Evolutionary conservation across 208 protist genomes (phyloP).

Genomic region (Leishmania arabica): DNA sequence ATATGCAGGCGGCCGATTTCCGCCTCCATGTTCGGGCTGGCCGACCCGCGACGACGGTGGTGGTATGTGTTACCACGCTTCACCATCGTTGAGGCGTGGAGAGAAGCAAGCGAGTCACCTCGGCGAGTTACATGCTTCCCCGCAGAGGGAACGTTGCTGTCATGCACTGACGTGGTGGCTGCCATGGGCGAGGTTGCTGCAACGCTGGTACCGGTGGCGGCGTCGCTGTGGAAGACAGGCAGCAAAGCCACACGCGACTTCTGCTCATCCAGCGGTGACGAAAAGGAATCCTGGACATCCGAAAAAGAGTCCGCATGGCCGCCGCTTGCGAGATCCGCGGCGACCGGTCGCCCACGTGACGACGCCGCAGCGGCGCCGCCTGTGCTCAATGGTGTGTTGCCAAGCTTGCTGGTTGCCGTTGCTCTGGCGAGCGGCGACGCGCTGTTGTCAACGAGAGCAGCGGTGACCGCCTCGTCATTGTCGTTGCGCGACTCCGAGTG

Average conservation of each 20-base stretch:
- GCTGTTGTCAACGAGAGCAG: not conserved
- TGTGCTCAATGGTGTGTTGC: not conserved
- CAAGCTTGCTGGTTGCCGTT: too few relatives aligned
- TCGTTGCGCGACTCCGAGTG: not conserved
- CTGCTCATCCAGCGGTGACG: not conserved
- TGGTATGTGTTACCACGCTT: conserved; percentile 12
- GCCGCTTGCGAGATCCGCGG: not conserved
- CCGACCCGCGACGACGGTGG: not conserved
- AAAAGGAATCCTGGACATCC: not conserved
- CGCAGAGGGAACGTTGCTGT: not conserved
- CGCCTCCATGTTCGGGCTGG: conserved; percentile 5
- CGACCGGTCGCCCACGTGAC: not conserved
- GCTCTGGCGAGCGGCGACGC: not conserved
- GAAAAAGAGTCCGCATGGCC: too few relatives aligned
- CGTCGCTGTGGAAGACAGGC: not conserved
- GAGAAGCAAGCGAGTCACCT: not conserved
- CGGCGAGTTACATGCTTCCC: not conserved
- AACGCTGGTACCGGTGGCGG: not conserved
- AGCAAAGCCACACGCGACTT: not conserved
- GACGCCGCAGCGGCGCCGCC: too few relatives aligned
- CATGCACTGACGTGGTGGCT: not conserved
- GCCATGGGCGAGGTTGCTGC: not conserved
- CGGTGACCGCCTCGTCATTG: not conserved
- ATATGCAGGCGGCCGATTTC: not conserved
- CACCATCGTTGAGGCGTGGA: not conserved